Base-by-base conservation (phyloP, 139 green algal genomes). In the Picochlorum sp. region DNA sequence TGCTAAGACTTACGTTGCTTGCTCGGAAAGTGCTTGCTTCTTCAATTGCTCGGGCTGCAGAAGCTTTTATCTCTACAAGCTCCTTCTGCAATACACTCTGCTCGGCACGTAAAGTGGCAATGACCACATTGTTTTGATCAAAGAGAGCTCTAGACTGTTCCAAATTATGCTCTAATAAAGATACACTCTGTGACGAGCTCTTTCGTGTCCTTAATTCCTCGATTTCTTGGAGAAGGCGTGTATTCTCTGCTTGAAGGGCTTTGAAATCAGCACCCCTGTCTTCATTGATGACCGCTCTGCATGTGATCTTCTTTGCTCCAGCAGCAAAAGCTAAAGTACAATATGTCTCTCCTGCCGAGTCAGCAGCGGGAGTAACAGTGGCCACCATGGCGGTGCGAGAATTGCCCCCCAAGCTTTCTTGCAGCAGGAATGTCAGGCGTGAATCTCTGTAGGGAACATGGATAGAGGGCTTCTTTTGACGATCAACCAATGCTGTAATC, bases 381-480 rank as follows among this genome's bases (percentile, higher is more conserved):
- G 90, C 89, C 22, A 97, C 81, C 58, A 97, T 90, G 10, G 85
- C 72, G 2, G 90, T 96, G 69, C 94, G 94, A 24, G 85, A 78
- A 64, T 97, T 97, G 51, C 90, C 90, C 22, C 90, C 89, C 35
- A 96, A 69, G 0, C 81, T 92, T n/a, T 95, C 88, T 78, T 95
- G 86, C 14, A 99, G 81, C 36, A 99, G 78, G 70, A 95, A 97
- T 3, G 93, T 99, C 26, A 99, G 83, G 44, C 88, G 83, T 30
- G 78, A 92, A 80, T 98, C 89, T 14, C 93, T 68, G 78, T 97
- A 99, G 6, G 93, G 93, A 31, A 98, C 77, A 60, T 97, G 93
- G 14, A 61, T 31, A n/a, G 62, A 49, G 33, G 24, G 69, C 61
- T 68, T 86, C 74, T 18, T 59, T 57, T 56, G 60, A 18, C 59